These are phyloP conservation scores for Rhazya stricta DNA, from an alignment of 257 asterid genomes.

Conservation along the genomic window DNA sequence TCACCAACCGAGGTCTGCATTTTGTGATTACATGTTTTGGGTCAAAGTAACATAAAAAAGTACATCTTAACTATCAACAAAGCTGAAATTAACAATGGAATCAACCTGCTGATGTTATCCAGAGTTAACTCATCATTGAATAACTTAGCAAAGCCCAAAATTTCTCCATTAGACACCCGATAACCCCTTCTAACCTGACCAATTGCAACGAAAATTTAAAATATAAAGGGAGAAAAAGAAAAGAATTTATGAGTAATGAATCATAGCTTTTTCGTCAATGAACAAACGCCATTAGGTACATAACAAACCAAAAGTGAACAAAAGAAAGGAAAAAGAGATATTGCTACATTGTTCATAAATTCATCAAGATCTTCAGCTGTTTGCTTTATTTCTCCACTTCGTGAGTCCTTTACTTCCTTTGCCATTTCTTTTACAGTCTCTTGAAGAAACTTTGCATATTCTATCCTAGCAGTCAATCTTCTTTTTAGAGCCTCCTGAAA, in stretches of 20 bases:
- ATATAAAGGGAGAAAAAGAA: not conserved
- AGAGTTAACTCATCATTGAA: conserved; percentile 92
- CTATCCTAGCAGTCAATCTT: conserved; percentile 76
- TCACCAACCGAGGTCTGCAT: conserved; percentile 86
- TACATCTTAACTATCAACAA: not conserved
- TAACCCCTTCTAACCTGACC: conserved; percentile 83
- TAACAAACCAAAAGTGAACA: conserved; percentile 49
- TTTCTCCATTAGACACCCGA: conserved; percentile 76
- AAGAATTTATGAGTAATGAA: not conserved
- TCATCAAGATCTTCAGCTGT: conserved; percentile 94
- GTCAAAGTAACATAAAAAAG: not conserved
- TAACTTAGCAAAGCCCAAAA: conserved; percentile 79
- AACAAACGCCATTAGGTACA: conserved; percentile 6
- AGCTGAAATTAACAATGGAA: conserved; percentile 19
- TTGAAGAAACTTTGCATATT: conserved; percentile 88
- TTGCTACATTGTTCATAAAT: conserved; percentile 54
- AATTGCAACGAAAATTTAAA: not conserved
- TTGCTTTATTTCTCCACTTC: conserved; percentile 72
- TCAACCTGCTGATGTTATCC: conserved; percentile 86
- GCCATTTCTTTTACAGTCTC: conserved; percentile 90
- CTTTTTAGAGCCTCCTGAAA: conserved; percentile 77
- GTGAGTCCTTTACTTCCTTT: conserved; percentile 75
- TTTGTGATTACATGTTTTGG: conserved; percentile 1
- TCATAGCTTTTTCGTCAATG: not conserved
- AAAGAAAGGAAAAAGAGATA: not conserved